phyloP scores from a whole-genome alignment of 192 early-diverging fungal genomes.

The Chytriomyces confervae region DNA sequence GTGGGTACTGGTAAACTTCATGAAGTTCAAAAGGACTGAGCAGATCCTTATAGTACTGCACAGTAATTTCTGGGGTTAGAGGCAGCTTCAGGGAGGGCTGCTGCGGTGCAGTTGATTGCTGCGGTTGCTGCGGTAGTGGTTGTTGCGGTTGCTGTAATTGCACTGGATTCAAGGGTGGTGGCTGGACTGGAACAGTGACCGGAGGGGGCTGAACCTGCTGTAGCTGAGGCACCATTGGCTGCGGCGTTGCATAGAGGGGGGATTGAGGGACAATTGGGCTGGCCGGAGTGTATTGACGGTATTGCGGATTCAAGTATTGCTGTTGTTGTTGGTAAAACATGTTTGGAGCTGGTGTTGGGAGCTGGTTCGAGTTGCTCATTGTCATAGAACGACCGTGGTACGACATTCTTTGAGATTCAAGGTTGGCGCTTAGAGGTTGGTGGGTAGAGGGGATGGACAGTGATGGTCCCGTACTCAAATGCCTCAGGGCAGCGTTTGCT shows the following conservation, averaged over 20 bases:
- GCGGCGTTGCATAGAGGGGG: neutral
- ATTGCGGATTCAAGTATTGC: slow-evolving; percentile 29
- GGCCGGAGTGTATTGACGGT: slow-evolving; percentile 5
- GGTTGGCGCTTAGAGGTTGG: neutral
- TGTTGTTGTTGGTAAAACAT: slow-evolving; percentile 35
- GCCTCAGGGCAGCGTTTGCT: slow-evolving; percentile 11
- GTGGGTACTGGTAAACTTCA: slow-evolving; percentile 84
- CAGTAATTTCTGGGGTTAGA: slow-evolving; percentile 48
- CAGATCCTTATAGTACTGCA: slow-evolving; percentile 54
- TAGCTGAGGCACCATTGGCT: neutral
- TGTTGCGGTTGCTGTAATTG: neutral
- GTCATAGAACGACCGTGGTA: slow-evolving; percentile 19
- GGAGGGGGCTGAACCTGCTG: neutral
- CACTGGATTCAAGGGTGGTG: neutral
- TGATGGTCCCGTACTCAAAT: neutral
- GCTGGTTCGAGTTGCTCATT: neutral
- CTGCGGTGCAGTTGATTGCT: neutral
- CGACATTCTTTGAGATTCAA: slow-evolving; percentile 2
- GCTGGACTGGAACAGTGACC: neutral
- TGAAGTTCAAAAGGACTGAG: slow-evolving; percentile 84
- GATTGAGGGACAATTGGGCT: neutral
- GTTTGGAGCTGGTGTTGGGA: slow-evolving; percentile 32
- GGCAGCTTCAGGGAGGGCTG: slow-evolving; percentile 47
- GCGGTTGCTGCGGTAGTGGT: neutral
- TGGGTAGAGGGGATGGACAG: neutral